Base-by-base conservation (phyloP, 208 protist species). In the Jaenimonas drosophilae region DNA sequence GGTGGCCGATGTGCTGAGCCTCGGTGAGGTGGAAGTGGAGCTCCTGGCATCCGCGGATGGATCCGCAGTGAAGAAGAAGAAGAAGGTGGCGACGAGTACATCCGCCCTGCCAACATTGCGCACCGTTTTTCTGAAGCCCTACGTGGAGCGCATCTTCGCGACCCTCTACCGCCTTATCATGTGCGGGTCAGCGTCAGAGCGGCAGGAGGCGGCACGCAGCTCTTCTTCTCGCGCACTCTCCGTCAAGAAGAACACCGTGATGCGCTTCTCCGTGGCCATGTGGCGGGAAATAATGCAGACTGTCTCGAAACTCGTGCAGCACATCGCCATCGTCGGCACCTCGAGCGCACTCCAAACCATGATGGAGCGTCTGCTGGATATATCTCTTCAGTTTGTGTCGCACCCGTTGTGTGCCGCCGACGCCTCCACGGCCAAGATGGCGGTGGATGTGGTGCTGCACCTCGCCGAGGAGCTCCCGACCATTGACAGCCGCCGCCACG, bases 241-340 rank as follows among this genome's bases (percentile, higher is more conserved):
- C 28, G 42, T 6, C 5, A 24, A 21, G 14, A 20, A 32, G 29
- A 4, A 14, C 1, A 45, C 67, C 0, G 64, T 86, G 26, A 82
- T 88, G 70, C 65, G 65, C 26, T 82, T 94, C 47, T 70, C 49
- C 30, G 49, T 88, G 19, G 46, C 68, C n/a, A 88, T 85, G 70
- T 94, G 86, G 86, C 70, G 75, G 39, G 81, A 89, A 48, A 51
- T 94, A 46, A 88, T 94, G 41, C 76, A 67, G 23, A 88, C 81
- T 3, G 72, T 89, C 29, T 68, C 78, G 2, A 50, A 77, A 21
- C 64, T 91, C 40, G 47, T 73, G 14, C 50, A 60, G 41, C 53
- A 69, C 31, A 37, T 76, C 26, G 46, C 28, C 44, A 25, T 44
- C 42, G n/a, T 38, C 43, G 38, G 23, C 27, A 27, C 34, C 16